Conservation (phyloP, 495 filamentous ascomycete species). For the Hypoxylon trugodes region DNA sequence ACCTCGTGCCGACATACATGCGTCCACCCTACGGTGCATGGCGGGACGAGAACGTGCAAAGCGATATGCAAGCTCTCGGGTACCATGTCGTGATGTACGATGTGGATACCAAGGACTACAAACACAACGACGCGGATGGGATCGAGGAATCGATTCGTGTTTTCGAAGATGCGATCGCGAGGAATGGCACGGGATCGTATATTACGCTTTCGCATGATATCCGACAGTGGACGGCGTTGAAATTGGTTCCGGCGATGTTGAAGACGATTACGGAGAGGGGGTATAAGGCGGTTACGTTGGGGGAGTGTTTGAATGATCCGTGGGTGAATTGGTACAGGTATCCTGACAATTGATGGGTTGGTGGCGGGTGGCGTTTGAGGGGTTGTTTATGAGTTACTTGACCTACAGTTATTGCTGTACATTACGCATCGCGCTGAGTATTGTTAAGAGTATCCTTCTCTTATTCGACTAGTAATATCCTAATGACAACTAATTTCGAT, state of each 20-base stretch:
- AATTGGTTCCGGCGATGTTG: conserved; percentile 70
- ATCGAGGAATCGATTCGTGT: conserved; percentile 66
- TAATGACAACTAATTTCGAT: too few relatives aligned
- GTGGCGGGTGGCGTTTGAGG: neutral
- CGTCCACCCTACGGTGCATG: conserved; percentile 75
- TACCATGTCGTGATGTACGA: conserved; percentile 73
- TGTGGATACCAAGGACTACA: conserved; percentile 75
- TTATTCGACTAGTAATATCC: too few relatives aligned
- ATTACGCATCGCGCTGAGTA: too few relatives aligned
- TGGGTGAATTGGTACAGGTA: conserved; percentile 56
- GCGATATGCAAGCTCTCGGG: conserved; percentile 62
- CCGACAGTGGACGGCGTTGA: conserved; percentile 69
- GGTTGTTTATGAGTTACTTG: neutral
- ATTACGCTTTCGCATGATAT: conserved; percentile 68
- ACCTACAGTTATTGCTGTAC: too few relatives aligned
- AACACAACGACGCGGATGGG: conserved; percentile 59
- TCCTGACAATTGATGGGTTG: neutral
- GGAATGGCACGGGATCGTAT: conserved; percentile 45
- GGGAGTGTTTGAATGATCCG: conserved; percentile 50
- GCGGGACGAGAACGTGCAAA: conserved; percentile 51
- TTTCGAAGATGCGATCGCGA: conserved; percentile 37
- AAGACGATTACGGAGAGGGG: conserved; percentile 58
- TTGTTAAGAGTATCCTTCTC: too few relatives aligned
- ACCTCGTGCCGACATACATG: conserved; percentile 76
- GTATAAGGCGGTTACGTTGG: conserved; percentile 55